These are phyloP conservation scores for Porcisia hertigi DNA, from an alignment of 208 protist genomes.

Conservation along the genomic window DNA sequence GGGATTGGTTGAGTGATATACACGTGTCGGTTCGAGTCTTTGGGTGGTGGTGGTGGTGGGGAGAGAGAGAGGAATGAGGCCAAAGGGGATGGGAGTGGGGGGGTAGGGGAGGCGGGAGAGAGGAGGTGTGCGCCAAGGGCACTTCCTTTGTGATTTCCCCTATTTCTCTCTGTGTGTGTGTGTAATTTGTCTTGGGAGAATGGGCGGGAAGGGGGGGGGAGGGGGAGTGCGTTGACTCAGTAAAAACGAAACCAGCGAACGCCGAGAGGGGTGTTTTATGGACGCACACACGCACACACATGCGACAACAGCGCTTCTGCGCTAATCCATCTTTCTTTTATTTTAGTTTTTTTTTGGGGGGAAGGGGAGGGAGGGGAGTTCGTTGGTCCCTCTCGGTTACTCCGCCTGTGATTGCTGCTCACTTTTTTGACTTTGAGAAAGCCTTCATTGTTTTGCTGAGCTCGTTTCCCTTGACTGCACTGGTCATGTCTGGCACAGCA, in stretches of 20 bases:
- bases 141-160: too few relatives aligned
- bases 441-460: background rate
- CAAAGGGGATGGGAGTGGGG: too few relatives aligned
- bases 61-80: too few relatives aligned
- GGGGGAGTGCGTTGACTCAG: background rate
- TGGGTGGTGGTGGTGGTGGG: too few relatives aligned
- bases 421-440: background rate
- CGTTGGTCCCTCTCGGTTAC: background rate
- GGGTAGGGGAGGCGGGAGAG: too few relatives aligned
- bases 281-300: conserved; percentile 2
- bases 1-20: background rate
- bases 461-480: background rate
- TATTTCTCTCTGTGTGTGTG: background rate
- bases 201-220: background rate
- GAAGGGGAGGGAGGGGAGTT: conserved; percentile 2
- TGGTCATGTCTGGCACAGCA: conserved; percentile 16
- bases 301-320: background rate
- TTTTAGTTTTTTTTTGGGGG: too few relatives aligned
- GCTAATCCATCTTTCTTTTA: background rate
- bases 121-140: too few relatives aligned
- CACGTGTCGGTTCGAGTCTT: too few relatives aligned
- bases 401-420: background rate
- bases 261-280: too few relatives aligned
- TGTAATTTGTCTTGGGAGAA: too few relatives aligned
- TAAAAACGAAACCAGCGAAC: background rate